Evolutionary conservation across 2,329 filamentous ascomycete genomes (phyloP).

Genomic region (Lachnellula suecica): DNA sequence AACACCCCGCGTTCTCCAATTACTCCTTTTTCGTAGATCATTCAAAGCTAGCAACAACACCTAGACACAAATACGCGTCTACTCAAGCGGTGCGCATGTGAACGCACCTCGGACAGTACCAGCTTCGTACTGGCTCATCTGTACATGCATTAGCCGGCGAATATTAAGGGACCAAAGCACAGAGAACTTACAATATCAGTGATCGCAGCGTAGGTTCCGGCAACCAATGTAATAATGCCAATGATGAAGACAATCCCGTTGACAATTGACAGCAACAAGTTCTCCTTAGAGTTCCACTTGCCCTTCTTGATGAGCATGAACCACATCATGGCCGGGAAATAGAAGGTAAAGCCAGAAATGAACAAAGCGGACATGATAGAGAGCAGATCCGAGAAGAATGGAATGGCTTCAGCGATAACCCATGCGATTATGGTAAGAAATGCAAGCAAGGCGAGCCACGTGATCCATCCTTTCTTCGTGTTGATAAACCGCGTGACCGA

Average conservation of each 20-base stretch:
- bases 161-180: background rate
- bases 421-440: conserved; percentile 60
- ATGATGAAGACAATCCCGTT: conserved; percentile 22
- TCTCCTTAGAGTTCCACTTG: conserved; percentile 25
- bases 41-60: no score
- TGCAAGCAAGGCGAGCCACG: conserved; percentile 58
- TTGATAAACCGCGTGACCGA: conserved; percentile 23
- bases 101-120: conserved; percentile 16
- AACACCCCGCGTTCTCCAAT: no score
- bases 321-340: conserved; percentile 30
- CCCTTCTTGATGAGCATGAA: conserved; percentile 28
- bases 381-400: conserved; percentile 66
- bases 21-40: no score
- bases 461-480: conserved; percentile 26
- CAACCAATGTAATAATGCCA: conserved; percentile 23
- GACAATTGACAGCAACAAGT: conserved; percentile 19
- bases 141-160: background rate
- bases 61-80: no score
- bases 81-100: conserved; percentile 16
- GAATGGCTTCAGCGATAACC: conserved; percentile 68
- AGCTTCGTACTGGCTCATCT: conserved; percentile 12
- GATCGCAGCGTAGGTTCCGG: conserved; percentile 23
- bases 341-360: conserved; percentile 29
- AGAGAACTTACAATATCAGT: conserved; percentile 23
- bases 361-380: conserved; percentile 49